Evolutionary conservation across 495 filamentous ascomycete species (phyloP).

Genomic region (Amorphotheca resinae): DNA sequence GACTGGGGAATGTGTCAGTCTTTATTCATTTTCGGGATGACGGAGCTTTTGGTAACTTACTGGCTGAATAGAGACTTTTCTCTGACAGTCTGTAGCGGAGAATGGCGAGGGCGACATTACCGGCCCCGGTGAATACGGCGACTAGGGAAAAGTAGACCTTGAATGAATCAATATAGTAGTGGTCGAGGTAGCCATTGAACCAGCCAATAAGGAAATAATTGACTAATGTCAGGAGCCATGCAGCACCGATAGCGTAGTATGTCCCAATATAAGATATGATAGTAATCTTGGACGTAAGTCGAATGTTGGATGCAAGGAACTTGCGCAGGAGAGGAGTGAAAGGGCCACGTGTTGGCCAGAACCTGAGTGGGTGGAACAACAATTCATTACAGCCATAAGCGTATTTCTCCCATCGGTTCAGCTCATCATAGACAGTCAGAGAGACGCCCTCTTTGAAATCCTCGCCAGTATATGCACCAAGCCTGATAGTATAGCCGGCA

Average conservation of each 20-base stretch:
- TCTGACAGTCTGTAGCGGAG: constrained; percentile 15
- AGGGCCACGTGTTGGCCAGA: constrained; percentile 43
- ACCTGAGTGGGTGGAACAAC: constrained; percentile 39
- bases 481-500: constrained; percentile 47
- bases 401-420: constrained; percentile 68
- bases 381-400: constrained; percentile 64
- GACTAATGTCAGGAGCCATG: constrained; percentile 49
- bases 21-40: neutral
- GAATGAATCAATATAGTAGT: constrained; percentile 42
- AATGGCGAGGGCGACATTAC: constrained; percentile 16
- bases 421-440: constrained; percentile 62
- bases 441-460: constrained; percentile 68
- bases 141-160: constrained; percentile 37
- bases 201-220: constrained; percentile 49
- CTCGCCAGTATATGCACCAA: constrained; percentile 48
- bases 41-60: constrained; percentile 40
- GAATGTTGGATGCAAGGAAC: constrained; percentile 48
- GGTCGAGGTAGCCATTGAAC: constrained; percentile 37
- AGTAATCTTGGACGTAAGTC: constrained; percentile 51
- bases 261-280: constrained; percentile 66
- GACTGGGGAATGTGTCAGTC: constrained; percentile 26
- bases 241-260: constrained; percentile 58
- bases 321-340: constrained; percentile 52
- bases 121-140: constrained; percentile 34
- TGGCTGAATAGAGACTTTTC: constrained; percentile 20